Evolutionary conservation across 2,329 filamentous ascomycete species (phyloP), one percentile per base, ranked within the genome.

Genomic region (Malbranchea cinnamomea): DNA sequence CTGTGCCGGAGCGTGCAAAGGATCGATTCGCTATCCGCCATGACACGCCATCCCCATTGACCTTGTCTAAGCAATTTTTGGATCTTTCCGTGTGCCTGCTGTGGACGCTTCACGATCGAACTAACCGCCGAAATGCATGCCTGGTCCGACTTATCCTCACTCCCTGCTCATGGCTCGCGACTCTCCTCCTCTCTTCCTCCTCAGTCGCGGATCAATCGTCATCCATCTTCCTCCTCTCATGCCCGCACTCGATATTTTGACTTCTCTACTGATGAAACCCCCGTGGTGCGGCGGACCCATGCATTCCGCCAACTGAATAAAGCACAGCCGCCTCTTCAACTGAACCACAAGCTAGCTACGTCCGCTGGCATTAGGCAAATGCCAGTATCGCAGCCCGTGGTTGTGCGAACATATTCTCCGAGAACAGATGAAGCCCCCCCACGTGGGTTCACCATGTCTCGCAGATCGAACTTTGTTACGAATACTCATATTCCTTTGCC

Each of bases 401-500:
- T 62, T 22, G 54, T 60, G 17, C 48, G 54, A 36, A 47, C 59
- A 11, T 57, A 60, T 40, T 58, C 56, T 24, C 50, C 49, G 26
- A 46, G 50, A 43, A 45, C 49, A 20, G 42, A 51, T 33, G 43
- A 46, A 19, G 38, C 40, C 3, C 38, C 51, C 28, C n/a, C n/a
- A n/a, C n/a, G n/a, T n/a, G n/a, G n/a, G n/a, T n/a, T n/a, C n/a
- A 45, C 41, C 26, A 56, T 56, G 45, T 44, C 50, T 33, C 41
- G 43, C 15, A 37, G 37, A 32, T 37, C 34, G 21, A 23, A 31
- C 11, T 42, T 43, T 17, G 29, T 31, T 12, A n/a, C 42, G 14
- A 43, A 41, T 19, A 34, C 44, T n/a, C 42, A 42, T 7, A 43
- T 49, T 2, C 44, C 49, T 23, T 41, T 62, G 6, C 67, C 67